phyloP scores from a whole-genome alignment of 768 basidiomycete genomes.

The Leccinum pellstonianum region DNA sequence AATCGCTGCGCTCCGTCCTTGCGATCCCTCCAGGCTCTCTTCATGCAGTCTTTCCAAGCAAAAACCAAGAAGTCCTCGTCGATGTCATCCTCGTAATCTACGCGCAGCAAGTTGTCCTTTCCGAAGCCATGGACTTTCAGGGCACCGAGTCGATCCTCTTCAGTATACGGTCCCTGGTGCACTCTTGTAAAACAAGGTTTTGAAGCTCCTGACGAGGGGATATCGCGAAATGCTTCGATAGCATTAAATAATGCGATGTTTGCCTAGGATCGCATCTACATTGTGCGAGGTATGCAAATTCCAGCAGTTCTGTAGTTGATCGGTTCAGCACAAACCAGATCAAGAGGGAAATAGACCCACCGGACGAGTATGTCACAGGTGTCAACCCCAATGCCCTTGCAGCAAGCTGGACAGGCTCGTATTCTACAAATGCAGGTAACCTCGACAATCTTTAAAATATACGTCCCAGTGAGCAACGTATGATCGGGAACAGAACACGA shows the following conservation, averaged over 20 bases:
- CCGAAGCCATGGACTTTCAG: conserved; percentile 65
- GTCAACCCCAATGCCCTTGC: conserved; percentile 64
- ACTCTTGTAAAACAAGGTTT: conserved; percentile 59
- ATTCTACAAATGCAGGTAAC: conserved; percentile 41
- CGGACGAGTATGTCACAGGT: conserved; percentile 59
- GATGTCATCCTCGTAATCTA: conserved; percentile 72
- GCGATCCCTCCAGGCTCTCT: conserved; percentile 52
- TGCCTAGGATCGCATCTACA: conserved; percentile 73
- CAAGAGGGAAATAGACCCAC: conserved; percentile 37
- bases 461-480: conserved; percentile 5
- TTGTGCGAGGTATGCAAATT: conserved; percentile 79
- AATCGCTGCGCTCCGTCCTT: conserved; percentile 46
- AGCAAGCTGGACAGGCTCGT: conserved; percentile 37
- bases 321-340: conserved; percentile 3
- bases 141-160: conserved; percentile 51
- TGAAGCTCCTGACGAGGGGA: conserved; percentile 47
- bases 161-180: conserved; percentile 59
- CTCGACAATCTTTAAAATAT: conserved; percentile 57
- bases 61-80: conserved; percentile 67
- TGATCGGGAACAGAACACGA: neutral
- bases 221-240: conserved; percentile 49
- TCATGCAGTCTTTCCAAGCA: conserved; percentile 63
- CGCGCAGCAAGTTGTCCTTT: conserved; percentile 49
- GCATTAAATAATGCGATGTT: conserved; percentile 60
- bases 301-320: conserved; percentile 54